These are phyloP conservation scores for Sclerotinia spermophila DNA, from an alignment of 2,329 filamentous ascomycete genomes.

Conservation along the genomic window DNA sequence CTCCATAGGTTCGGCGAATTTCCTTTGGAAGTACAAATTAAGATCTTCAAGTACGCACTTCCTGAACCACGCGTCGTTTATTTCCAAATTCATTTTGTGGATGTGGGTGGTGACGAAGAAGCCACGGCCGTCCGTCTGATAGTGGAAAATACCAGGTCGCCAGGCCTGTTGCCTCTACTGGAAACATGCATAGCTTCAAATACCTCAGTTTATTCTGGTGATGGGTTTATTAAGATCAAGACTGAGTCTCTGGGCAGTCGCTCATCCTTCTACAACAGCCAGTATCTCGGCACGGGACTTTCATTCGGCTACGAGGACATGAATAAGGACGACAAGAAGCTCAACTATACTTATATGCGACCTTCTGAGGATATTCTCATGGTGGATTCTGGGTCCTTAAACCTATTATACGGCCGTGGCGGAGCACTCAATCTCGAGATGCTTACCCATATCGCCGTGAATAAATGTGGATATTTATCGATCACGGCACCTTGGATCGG, in stretches of 20 bases:
- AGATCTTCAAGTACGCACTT: not conserved
- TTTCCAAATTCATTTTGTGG: not conserved
- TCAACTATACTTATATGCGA: not conserved
- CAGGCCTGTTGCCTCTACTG: not conserved
- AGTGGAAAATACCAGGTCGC: not conserved
- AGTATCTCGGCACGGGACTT: too few relatives aligned
- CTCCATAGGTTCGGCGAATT: not conserved
- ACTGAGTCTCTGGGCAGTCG: not conserved
- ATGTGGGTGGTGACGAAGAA: not conserved
- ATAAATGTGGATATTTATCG: not conserved
- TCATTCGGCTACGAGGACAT: not conserved
- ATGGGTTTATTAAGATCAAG: not conserved
- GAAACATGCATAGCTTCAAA: not conserved
- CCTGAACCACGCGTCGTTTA: not conserved
- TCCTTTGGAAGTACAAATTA: not conserved
- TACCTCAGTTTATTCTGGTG: not conserved
- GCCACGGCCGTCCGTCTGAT: rapidly evolving
- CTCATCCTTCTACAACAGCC: not conserved
- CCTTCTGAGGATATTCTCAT: not conserved
- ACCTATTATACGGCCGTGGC: not conserved
- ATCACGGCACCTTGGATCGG: not conserved
- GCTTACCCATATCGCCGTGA: not conserved
- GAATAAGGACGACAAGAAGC: not conserved
- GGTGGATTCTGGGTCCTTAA: rapidly evolving
- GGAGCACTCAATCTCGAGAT: not conserved